Percentiles rank a stretch among this genome's conserved stretches.
These are phyloP conservation scores for Triticum timopheevii DNA, from an alignment of 176 grass and related monocot genomes.

Conservation along the genomic window DNA sequence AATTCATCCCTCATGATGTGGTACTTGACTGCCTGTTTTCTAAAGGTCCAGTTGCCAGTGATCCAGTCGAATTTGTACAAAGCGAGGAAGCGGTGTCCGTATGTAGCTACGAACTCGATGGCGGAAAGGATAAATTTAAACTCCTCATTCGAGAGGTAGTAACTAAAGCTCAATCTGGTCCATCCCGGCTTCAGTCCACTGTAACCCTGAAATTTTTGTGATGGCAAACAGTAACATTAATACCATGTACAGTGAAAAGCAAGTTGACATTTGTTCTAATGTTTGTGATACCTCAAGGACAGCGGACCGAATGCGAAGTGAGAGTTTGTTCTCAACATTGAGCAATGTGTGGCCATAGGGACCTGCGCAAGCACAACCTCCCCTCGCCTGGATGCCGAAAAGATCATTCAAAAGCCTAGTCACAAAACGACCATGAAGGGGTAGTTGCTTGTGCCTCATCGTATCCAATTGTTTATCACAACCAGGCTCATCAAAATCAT, in stretches of 20 bases:
- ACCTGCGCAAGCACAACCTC: conserved; percentile 68
- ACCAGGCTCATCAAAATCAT: neutral
- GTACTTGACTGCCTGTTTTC: conserved; percentile 41
- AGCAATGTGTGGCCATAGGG: conserved; percentile 77
- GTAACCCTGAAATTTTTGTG: conserved; percentile 53
- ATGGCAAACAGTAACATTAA: neutral
- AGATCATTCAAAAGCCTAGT: conserved; percentile 71
- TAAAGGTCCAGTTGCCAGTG: conserved; percentile 65
- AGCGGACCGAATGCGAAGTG: conserved; percentile 51
- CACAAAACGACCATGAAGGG: conserved; percentile 69
- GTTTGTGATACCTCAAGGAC: conserved; percentile 45
- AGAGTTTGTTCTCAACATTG: conserved; percentile 36
- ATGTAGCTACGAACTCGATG: conserved; percentile 53
- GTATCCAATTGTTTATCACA: neutral
- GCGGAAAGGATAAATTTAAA: conserved; percentile 59
- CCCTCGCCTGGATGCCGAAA: conserved; percentile 83
- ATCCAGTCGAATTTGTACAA: conserved; percentile 71
- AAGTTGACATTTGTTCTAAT: neutral
- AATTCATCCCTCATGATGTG: conserved; percentile 43
- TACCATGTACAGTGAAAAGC: neutral
- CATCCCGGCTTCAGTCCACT: conserved; percentile 80
- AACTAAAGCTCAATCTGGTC: conserved; percentile 74
- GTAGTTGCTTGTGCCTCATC: neutral
- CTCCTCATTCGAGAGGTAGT: conserved; percentile 67
- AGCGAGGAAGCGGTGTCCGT: conserved; percentile 61